A percentile compares a stretch with the other conserved stretches of the same genome.
Evolutionary conservation across 768 basidiomycete genomes (phyloP).

Genomic region (Pulveroboletus frians): DNA sequence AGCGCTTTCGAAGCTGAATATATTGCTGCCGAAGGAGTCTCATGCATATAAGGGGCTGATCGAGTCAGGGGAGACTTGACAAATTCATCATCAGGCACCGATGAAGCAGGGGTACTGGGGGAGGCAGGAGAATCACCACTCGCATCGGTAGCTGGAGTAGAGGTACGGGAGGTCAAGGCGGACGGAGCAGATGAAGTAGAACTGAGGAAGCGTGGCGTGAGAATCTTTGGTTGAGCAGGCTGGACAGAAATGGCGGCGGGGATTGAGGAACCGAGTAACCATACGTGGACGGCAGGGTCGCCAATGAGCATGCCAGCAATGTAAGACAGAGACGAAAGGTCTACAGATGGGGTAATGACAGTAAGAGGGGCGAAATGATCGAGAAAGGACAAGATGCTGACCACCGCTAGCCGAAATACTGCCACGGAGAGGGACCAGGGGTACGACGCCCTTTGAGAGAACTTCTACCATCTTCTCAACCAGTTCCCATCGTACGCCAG

Average conservation of each 20-base stretch:
- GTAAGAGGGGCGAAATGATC: conserved; percentile 3
- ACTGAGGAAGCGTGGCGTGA: conserved; percentile 11
- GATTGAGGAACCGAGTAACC: conserved; percentile 36
- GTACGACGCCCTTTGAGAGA: conserved; percentile 66
- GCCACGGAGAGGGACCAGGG: conserved; percentile 77
- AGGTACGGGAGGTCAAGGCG: conserved; percentile 11
- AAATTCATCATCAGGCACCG: conserved; percentile 22
- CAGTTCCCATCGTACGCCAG: conserved; percentile 76
- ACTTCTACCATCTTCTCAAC: conserved; percentile 74
- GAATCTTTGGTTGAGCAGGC: conserved; percentile 9
- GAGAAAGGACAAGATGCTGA: conserved; percentile 22
- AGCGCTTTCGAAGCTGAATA: conserved; percentile 45
- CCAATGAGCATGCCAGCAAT: conserved; percentile 78
- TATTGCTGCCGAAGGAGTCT: not conserved
- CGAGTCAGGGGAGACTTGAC: not conserved
- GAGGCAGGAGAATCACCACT: conserved; percentile 44
- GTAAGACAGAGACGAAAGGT: conserved; percentile 77
- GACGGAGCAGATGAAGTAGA: not conserved
- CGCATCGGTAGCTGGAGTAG: conserved; percentile 15
- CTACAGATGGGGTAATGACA: conserved; percentile 29
- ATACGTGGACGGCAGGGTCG: conserved; percentile 74
- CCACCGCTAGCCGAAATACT: conserved; percentile 83
- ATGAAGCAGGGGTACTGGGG: conserved; percentile 34
- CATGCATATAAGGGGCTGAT: not conserved
- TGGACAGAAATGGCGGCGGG: conserved; percentile 1